phyloP scores from a whole-genome alignment of 2,329 filamentous ascomycete species.

The Clonostachys rhizophaga region DNA sequence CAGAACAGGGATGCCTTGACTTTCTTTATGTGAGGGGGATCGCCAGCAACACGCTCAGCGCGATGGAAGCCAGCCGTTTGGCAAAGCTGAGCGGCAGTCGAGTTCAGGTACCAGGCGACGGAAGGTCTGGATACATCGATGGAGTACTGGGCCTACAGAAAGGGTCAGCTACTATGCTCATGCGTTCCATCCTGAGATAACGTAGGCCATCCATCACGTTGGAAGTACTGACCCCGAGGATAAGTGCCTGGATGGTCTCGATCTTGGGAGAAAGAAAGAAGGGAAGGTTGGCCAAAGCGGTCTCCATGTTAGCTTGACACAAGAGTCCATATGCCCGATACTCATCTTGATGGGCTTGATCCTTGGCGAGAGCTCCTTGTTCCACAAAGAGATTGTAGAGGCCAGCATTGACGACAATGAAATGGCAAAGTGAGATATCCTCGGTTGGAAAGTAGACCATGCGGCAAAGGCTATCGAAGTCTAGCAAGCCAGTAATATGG shows the following conservation, averaged over 20 bases:
- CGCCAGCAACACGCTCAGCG: constrained; percentile 21
- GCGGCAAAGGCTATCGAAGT: constrained; percentile 44
- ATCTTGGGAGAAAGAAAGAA: constrained; percentile 50
- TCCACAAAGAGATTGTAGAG: constrained; percentile 46
- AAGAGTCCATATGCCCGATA: constrained; percentile 30
- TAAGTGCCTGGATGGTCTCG: constrained; percentile 52
- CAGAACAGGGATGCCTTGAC: constrained; percentile 40
- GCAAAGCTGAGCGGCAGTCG: constrained; percentile 53
- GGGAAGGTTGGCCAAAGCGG: constrained; percentile 43
- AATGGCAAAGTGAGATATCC: constrained; percentile 42
- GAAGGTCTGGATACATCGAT: constrained; percentile 59
- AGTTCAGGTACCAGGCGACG: constrained; percentile 59
- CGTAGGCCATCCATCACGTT: background rate
- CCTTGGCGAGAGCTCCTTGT: constrained; percentile 28
- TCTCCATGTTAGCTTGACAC: constrained; percentile 45
- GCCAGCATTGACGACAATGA: constrained; percentile 43
- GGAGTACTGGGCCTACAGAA: constrained; percentile 49
- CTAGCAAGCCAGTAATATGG: constrained; percentile 40
- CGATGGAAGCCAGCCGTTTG: constrained; percentile 60
- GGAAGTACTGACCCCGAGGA: constrained; percentile 44
- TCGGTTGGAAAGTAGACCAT: constrained; percentile 47
- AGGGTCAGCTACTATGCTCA: too few species aligned
- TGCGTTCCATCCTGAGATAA: background rate
- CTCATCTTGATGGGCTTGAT: constrained; percentile 21
- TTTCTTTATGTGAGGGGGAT: constrained; percentile 20